Conservation (phyloP, 352 stramenopile genomes). For the Lagenidium sp. region DNA sequence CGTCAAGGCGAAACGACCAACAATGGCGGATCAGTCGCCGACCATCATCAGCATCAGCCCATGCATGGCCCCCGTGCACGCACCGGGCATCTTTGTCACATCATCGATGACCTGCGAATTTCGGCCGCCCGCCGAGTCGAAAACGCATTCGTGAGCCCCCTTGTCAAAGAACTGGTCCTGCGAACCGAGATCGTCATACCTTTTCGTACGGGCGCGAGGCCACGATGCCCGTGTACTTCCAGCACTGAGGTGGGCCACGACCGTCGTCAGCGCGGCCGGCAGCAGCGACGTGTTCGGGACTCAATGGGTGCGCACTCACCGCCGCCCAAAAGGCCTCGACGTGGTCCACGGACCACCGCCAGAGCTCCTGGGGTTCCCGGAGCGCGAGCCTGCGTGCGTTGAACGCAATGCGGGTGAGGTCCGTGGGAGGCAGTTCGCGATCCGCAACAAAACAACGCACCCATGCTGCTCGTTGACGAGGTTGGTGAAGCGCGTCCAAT, state of each 20-base stretch:
- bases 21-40: constrained; percentile 3
- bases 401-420: too few species aligned
- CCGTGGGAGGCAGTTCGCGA: too few species aligned
- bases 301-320: too few species aligned
- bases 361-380: constrained; percentile 37
- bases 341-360: constrained; percentile 64
- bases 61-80: not conserved
- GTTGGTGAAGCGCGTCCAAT: constrained; percentile 63
- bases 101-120: constrained; percentile 42
- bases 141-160: not conserved
- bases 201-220: constrained; percentile 39
- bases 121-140: too few species aligned
- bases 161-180: not conserved
- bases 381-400: constrained; percentile 28
- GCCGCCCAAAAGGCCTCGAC: constrained; percentile 57
- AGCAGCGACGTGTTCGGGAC: too few species aligned
- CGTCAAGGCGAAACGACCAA: not conserved
- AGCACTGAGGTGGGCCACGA: too few species aligned
- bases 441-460: too few species aligned
- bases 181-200: not conserved
- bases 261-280: too few species aligned
- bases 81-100: constrained; percentile 42
- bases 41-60: too few species aligned
- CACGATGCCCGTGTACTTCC: constrained; percentile 64
- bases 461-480: constrained; percentile 45